Conservation (phyloP, 148 eudicot genomes). For the Vaccinium corymbosum region DNA sequence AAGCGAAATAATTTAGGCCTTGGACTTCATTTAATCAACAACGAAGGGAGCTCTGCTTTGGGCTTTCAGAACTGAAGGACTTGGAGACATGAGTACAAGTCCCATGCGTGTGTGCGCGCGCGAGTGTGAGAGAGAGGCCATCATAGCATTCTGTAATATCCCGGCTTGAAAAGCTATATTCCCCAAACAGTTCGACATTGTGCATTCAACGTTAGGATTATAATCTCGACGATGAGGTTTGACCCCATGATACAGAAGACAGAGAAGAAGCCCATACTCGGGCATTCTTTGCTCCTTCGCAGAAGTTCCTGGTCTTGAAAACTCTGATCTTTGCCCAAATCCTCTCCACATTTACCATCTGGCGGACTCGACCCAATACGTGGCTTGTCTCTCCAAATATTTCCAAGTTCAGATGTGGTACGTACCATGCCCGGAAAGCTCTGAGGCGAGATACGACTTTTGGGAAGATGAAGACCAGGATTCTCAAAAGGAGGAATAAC, state of each 20-base stretch:
- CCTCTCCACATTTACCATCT: neutral
- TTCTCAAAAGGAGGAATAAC: conserved; percentile 2
- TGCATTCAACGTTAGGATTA: neutral
- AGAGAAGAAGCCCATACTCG: conserved; percentile 5
- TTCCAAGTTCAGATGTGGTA: neutral
- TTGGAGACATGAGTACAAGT: neutral
- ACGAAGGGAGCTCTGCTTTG: too few species aligned
- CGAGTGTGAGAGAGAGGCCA: neutral
- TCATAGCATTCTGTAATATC: neutral
- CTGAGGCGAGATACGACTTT: neutral
- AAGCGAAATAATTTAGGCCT: neutral
- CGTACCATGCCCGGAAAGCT: neutral
- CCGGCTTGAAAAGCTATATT: neutral
- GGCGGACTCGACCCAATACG: neutral
- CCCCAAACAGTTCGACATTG: neutral
- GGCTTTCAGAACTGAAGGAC: too few species aligned
- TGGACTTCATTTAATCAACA: too few species aligned
- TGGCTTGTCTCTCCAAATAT: conserved; percentile 12
- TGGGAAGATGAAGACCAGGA: neutral
- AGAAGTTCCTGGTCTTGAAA: neutral
- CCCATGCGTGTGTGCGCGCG: neutral
- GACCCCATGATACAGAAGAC: neutral
- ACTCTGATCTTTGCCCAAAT: neutral
- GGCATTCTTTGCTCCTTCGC: neutral
- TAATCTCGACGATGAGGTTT: neutral